phyloP scores from a whole-genome alignment of 1,284 basidiomycete species.

The Cystobasidium pallidum region DNA sequence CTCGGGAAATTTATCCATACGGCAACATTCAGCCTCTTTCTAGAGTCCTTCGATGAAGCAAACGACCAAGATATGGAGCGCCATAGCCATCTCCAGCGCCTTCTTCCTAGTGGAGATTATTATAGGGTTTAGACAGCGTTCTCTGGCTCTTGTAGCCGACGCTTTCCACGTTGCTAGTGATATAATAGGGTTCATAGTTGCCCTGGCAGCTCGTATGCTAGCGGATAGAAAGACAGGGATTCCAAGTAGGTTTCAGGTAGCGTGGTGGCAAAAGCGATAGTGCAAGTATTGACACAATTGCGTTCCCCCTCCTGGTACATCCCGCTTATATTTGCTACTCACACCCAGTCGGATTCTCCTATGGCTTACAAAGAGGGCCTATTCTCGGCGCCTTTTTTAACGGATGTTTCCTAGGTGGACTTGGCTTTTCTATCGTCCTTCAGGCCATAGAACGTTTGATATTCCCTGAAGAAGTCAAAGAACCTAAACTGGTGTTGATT shows the following conservation, averaged over 20 bases:
- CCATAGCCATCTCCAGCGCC: constrained; percentile 23
- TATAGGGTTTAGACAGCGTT: constrained; percentile 42
- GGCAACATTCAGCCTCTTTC: neutral
- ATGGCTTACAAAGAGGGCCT: constrained; percentile 44
- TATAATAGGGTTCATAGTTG: constrained; percentile 45
- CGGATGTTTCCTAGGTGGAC: constrained; percentile 45
- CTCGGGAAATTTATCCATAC: neutral
- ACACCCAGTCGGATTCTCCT: constrained; percentile 30
- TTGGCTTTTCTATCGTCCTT: constrained; percentile 42
- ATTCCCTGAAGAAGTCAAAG: constrained; percentile 31
- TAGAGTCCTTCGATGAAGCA: constrained; percentile 12
- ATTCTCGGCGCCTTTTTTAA: constrained; percentile 46
- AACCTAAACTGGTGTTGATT: constrained; percentile 44
- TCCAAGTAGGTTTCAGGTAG: constrained; percentile 10
- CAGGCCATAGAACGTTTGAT: constrained; percentile 46
- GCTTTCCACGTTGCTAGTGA: constrained; percentile 46
- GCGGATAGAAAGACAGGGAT: constrained; percentile 26
- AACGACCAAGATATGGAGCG: constrained; percentile 26
- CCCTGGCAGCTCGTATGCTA: constrained; percentile 31
- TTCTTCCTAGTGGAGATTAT: constrained; percentile 42
- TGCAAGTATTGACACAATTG: neutral
- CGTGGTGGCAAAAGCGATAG: neutral
- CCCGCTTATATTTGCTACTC: neutral
- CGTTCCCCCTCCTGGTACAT: neutral
- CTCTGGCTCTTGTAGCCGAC: constrained; percentile 46